These are phyloP conservation scores for Blumeriella jaapii DNA, from an alignment of 2,329 filamentous ascomycete species.

Conservation along the genomic window DNA sequence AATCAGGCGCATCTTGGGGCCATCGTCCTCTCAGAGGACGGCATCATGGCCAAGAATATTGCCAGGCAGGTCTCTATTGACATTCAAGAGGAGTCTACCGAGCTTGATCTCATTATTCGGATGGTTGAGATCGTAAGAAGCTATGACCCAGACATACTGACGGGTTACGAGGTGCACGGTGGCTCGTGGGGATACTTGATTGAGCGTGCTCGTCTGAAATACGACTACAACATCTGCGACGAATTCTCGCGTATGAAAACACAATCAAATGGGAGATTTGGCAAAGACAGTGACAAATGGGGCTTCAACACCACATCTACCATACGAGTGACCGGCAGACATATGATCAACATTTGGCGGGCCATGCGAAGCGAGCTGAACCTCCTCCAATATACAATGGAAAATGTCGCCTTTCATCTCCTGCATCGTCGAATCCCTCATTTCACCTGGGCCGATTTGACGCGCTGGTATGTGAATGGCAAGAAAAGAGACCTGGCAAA, in stretches of 20 bases:
- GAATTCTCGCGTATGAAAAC: constrained; percentile 84
- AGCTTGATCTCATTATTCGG: constrained; percentile 75
- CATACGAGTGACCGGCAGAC: constrained; percentile 82
- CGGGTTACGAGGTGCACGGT: constrained; percentile 89
- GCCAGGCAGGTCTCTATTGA: constrained; percentile 49
- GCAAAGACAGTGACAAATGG: constrained; percentile 81
- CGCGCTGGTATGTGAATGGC: constrained; percentile 65
- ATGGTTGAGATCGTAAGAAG: constrained; percentile 76
- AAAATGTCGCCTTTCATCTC: constrained; percentile 88
- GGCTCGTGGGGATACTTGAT: constrained; percentile 93
- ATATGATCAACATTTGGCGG: constrained; percentile 95
- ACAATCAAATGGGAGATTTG: constrained; percentile 71
- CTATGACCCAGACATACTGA: constrained; percentile 83
- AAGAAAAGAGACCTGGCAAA: constrained; percentile 60
- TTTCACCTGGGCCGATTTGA: constrained; percentile 69
- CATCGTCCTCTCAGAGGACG: constrained; percentile 55
- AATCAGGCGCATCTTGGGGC: constrained; percentile 55
- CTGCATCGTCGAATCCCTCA: constrained; percentile 81
- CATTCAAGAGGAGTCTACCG: constrained; percentile 63
- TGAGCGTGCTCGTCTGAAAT: constrained; percentile 74
- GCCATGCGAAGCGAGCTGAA: constrained; percentile 92
- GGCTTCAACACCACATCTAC: constrained; percentile 90
- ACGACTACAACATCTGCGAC: constrained; percentile 82
- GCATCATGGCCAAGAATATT: constrained; percentile 47
- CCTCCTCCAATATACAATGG: constrained; percentile 87